Conservation (phyloP, 1,284 basidiomycete species). For the Earliella scabrosa region DNA sequence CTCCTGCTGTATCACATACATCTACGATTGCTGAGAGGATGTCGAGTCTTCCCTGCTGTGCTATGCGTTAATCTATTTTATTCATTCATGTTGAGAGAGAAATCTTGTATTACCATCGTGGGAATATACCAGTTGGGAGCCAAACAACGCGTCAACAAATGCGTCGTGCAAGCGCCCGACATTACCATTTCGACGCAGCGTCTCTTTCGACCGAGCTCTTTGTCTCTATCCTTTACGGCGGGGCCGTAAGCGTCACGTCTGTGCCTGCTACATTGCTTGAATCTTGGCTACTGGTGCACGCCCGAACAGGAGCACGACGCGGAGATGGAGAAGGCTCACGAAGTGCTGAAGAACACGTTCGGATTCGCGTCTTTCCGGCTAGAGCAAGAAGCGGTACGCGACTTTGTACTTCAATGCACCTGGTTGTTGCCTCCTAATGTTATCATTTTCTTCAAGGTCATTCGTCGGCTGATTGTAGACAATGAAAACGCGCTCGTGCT, state of each 20-base stretch:
- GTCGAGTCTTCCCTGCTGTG: constrained; percentile 13
- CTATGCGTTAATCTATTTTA: constrained; percentile 17
- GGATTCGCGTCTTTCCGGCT: constrained; percentile 41
- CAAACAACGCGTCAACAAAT: constrained; percentile 24
- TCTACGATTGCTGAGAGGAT: constrained; percentile 13
- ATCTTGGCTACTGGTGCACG: not conserved
- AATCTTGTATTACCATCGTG: constrained; percentile 7
- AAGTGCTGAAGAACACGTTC: constrained; percentile 38
- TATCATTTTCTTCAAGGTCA: constrained; percentile 31
- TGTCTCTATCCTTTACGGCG: too few species aligned
- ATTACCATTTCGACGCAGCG: not conserved
- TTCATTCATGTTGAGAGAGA: constrained; percentile 7
- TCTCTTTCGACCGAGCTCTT: too few species aligned
- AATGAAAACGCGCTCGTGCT: constrained; percentile 45
- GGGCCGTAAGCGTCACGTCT: not conserved
- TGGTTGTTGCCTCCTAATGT: not conserved
- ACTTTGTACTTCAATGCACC: not conserved
- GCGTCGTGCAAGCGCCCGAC: not conserved
- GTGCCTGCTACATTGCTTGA: not conserved
- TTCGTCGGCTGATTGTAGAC: constrained; percentile 41
- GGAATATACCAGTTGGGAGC: not conserved
- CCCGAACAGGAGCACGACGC: not conserved
- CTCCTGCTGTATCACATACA: constrained; percentile 11
- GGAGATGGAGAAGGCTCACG: constrained; percentile 39
- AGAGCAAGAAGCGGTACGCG: constrained; percentile 40